Percentiles rank a stretch among this genome's conserved stretches.
Evolutionary conservation across 2,329 filamentous ascomycete species (phyloP).

Genomic region (Colletotrichum ledebouriae): DNA sequence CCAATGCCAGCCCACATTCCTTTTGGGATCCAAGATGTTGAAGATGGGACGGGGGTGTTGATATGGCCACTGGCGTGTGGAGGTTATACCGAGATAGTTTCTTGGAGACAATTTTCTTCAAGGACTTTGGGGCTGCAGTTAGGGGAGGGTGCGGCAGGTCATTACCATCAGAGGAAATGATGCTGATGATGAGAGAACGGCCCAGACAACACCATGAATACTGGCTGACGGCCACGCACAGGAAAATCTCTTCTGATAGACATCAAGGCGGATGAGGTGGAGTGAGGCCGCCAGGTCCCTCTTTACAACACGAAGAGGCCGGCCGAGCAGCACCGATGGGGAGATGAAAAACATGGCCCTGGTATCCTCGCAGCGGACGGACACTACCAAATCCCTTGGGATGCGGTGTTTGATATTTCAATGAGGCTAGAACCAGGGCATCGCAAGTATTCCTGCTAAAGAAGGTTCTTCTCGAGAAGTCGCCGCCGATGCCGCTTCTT

Average conservation of each 20-base stretch:
- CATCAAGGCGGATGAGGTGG: not conserved
- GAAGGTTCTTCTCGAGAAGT: not conserved
- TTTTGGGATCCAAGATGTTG: not conserved
- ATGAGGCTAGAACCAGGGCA: not conserved
- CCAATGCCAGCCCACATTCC: not conserved
- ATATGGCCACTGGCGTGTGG: slow-evolving; percentile 19
- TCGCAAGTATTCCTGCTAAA: slow-evolving; percentile 1
- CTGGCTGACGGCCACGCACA: not conserved
- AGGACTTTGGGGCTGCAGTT: slow-evolving; percentile 1
- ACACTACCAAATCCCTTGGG: slow-evolving; percentile 19
- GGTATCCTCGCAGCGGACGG: slow-evolving; percentile 4
- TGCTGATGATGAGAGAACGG: slow-evolving; percentile 9
- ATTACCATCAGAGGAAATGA: slow-evolving; percentile 13
- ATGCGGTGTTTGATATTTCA: slow-evolving; percentile 15
- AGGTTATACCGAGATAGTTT: slow-evolving; percentile 10
- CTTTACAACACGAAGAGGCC: not conserved
- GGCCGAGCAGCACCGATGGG: slow-evolving; percentile 3
- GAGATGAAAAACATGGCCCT: not conserved
- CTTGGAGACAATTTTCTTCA: not conserved
- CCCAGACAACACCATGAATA: slow-evolving; percentile 1
- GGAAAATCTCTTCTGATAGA: not conserved
- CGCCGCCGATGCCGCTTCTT: slow-evolving; percentile 7
- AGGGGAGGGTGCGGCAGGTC: not conserved
- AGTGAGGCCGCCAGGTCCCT: not conserved
- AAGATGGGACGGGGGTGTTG: slow-evolving; percentile 10